phyloP scores from a whole-genome alignment of 192 early-diverging fungal genomes.

The Podila epigama region DNA sequence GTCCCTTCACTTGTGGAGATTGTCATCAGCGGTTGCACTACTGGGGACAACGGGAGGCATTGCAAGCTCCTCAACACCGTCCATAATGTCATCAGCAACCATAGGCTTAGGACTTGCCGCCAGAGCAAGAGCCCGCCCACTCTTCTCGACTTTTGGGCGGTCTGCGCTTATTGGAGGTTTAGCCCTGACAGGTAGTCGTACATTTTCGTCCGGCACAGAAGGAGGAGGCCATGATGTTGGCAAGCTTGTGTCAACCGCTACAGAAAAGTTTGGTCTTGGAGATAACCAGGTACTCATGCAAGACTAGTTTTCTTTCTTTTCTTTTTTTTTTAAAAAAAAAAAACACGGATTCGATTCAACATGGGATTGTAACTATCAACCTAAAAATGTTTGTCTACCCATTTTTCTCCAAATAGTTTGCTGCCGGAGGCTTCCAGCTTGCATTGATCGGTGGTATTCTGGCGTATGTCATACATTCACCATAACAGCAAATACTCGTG shows the following conservation, averaged over 20 bases:
- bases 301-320: neutral
- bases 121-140: neutral
- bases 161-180: constrained; percentile 25
- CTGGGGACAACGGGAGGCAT: neutral
- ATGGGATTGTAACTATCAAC: neutral
- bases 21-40: neutral
- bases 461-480: constrained; percentile 17
- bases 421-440: constrained; percentile 56
- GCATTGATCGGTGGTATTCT: constrained; percentile 54
- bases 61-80: neutral
- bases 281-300: constrained; percentile 49
- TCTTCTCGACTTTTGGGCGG: neutral
- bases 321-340: neutral
- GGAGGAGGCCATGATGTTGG: constrained; percentile 27
- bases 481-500: too few relatives aligned
- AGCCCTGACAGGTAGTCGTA: constrained; percentile 17
- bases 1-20: neutral
- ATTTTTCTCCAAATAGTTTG: constrained; percentile 24
- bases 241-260: constrained; percentile 32
- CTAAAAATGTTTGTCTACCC: neutral
- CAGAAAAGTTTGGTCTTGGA: constrained; percentile 42
- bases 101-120: neutral
- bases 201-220: constrained; percentile 21
- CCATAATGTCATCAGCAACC: neutral
- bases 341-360: too few relatives aligned